Evolutionary conservation across 257 asterid species (phyloP).

Genomic region (Solanum etuberosum): DNA sequence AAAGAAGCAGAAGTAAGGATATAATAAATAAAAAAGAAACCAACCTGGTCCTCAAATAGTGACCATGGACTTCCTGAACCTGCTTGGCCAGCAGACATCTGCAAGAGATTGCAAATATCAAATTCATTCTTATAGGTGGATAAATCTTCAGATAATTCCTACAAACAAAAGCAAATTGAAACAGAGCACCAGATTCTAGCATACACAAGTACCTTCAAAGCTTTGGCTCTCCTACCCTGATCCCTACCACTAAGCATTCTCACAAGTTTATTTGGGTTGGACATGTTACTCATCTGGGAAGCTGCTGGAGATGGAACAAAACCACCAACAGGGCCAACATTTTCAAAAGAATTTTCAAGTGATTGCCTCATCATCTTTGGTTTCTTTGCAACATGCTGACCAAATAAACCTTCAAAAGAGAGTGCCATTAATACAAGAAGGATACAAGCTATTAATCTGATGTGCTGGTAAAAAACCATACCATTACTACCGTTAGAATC

Average conservation of each 20-base stretch:
- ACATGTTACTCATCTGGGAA: slow-evolving; percentile 84
- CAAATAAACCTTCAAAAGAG: slow-evolving; percentile 58
- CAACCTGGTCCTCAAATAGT: slow-evolving; percentile 87
- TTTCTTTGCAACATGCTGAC: slow-evolving; percentile 64
- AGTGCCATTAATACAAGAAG: slow-evolving; percentile 5
- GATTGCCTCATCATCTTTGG: slow-evolving; percentile 65
- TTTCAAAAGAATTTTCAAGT: slow-evolving; percentile 63
- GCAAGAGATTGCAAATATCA: neutral
- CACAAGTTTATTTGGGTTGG: slow-evolving; percentile 58
- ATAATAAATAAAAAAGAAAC: neutral
- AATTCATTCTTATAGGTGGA: neutral
- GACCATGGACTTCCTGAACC: slow-evolving; percentile 84
- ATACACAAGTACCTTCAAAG: slow-evolving; percentile 51
- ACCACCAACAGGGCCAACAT: slow-evolving; percentile 42
- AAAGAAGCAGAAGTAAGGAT: neutral
- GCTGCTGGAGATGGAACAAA: slow-evolving; percentile 80
- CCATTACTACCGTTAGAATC: slow-evolving; percentile 68
- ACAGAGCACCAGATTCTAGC: neutral
- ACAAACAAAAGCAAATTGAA: neutral
- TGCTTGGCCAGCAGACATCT: slow-evolving; percentile 61
- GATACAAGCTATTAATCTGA: slow-evolving; percentile 4
- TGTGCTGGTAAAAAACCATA: slow-evolving; percentile 13
- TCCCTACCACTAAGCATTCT: slow-evolving; percentile 82
- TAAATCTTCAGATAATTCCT: neutral
- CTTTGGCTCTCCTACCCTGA: slow-evolving; percentile 70